These are phyloP conservation scores for Piper longum DNA, from an alignment of 164 flowering plant genomes.

Conservation along the genomic window DNA sequence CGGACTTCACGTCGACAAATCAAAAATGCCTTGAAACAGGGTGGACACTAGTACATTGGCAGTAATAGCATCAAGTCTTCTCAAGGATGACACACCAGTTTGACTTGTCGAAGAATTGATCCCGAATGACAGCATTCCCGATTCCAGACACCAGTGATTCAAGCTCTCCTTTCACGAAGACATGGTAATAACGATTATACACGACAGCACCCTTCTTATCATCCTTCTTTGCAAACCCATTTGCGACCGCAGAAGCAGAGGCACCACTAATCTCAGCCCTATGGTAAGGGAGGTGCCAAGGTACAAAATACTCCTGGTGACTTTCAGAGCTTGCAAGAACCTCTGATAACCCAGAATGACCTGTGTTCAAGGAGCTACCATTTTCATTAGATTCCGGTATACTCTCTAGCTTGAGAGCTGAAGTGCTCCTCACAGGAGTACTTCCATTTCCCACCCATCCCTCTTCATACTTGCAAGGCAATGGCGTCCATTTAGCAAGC, in stretches of 20 bases:
- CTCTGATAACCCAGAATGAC: conserved; percentile 2
- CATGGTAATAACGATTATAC: conserved; percentile 93
- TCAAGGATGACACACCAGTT: conserved; percentile 90
- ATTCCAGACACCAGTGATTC: conserved; percentile 77
- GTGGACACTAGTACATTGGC: too few relatives aligned
- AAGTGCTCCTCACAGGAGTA: conserved; percentile 36
- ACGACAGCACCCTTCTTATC: conserved; percentile 94
- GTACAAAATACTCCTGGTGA: conserved; percentile 91
- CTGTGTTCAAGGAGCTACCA: background rate
- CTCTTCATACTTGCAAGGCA: conserved; percentile 43
- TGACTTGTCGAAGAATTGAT: conserved; percentile 85
- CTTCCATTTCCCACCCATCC: conserved; percentile 92
- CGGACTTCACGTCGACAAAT: too few relatives aligned
- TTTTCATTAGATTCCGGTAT: conserved; percentile 71
- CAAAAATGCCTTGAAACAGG: too few relatives aligned
- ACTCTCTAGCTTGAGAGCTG: conserved; percentile 37
- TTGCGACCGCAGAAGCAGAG: conserved; percentile 67
- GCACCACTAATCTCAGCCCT: conserved; percentile 90
- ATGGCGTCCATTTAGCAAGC: conserved; percentile 84
- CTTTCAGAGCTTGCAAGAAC: conserved; percentile 10
- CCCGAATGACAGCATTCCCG: conserved; percentile 49
- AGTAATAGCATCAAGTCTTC: conserved; percentile 28
- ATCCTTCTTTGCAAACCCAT: conserved; percentile 78
- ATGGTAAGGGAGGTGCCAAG: conserved; percentile 99
- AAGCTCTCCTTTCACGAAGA: conserved; percentile 90